These are phyloP conservation scores for Falciphora oryzae DNA, from an alignment of 2,329 filamentous ascomycete genomes.

Conservation along the genomic window DNA sequence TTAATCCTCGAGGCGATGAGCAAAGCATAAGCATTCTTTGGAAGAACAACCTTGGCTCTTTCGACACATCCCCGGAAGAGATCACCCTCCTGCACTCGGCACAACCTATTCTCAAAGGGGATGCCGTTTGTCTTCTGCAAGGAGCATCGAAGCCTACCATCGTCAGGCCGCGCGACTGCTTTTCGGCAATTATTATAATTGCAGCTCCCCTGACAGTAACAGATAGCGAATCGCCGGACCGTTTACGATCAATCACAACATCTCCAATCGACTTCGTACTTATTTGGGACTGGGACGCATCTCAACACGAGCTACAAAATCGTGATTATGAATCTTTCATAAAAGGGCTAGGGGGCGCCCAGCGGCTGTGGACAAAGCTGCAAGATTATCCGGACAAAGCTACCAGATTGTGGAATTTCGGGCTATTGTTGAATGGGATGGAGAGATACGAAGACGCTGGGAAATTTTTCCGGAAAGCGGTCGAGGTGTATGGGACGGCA, in stretches of 20 bases:
- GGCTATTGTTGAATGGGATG: neutral
- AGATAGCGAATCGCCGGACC: neutral
- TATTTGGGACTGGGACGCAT: neutral
- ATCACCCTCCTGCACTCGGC: neutral
- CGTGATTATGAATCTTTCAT: neutral
- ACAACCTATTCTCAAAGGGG: neutral
- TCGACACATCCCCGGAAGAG: neutral
- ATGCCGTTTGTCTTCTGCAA: neutral
- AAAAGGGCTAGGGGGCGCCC: neutral
- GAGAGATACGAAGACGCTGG: neutral
- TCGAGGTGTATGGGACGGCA: neutral
- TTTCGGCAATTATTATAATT: neutral
- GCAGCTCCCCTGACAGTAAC: neutral
- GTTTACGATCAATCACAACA: neutral
- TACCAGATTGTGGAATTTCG: neutral
- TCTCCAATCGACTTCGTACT: neutral
- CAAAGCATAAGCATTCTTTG: neutral
- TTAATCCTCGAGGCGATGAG: neutral
- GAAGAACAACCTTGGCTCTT: neutral
- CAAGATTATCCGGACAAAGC: neutral
- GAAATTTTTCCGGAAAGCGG: neutral
- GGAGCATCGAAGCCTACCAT: neutral
- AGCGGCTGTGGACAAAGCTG: too few species aligned
- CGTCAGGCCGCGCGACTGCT: neutral
- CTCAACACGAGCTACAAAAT: neutral